Base-by-base conservation (phyloP, 202 grass and related monocot genomes). In the Schoenoplectus tabernaemontani region DNA sequence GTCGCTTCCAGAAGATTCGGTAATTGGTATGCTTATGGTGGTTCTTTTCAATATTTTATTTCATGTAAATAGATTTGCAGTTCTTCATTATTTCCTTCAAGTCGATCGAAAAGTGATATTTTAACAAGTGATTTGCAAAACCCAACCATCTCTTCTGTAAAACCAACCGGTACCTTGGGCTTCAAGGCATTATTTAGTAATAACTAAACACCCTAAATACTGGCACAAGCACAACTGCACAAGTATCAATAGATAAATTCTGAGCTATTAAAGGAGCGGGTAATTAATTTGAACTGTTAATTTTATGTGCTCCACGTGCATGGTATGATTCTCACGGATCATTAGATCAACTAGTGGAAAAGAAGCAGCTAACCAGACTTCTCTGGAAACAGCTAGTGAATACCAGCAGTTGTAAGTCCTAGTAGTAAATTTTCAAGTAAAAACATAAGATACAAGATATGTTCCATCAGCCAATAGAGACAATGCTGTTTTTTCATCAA, bases 1-100 rank as follows among this genome's bases (percentile, higher is more conserved):
- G 13, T 75, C 16, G 26, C 30, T 75, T 75, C 70, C 47, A 74
- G 69, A 74, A 74, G 47, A 13, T 53, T 34, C 48, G 22, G 67
- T 57, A 19, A 57, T 20, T 57, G 16, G 53, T 17, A 17, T 50
- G 42, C 41, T 48, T 46, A 72, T 28, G 22, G 43, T 48, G 13
- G 5, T 28, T 15, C 41, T 22, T 36, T 36, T 8, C 32, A 61
- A 37, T n/a, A 34, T 63, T 1, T 16, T 13, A 13, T 61, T 61
- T 22, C 59, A 32, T 61, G 24, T 61, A 28, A 28, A 28, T 61
- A 30, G 24, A 61, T 15, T 61, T 61, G 26, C 10, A 12, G 26
- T 32, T 26, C 59, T 61, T 28, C 28, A 28, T n/a, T 8, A 17
- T 57, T 57, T 16, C 53, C 7, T 61, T 32, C 3, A 13, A 64